phyloP scores from a whole-genome alignment of 345 rosid genomes.

The Garcia nutans region DNA sequence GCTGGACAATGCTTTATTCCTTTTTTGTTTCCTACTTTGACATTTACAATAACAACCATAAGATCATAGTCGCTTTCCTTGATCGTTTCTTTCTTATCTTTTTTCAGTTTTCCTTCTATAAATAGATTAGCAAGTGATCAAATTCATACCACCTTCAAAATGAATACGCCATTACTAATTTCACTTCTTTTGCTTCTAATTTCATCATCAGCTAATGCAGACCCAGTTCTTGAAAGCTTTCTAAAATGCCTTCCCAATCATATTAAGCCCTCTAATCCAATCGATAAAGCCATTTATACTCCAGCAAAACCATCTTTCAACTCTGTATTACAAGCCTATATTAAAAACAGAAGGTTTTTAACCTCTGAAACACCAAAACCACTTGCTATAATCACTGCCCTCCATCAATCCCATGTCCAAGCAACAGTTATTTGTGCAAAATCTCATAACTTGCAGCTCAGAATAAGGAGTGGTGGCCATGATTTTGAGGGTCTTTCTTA shows the following conservation, averaged over 20 bases:
- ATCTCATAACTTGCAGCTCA: not conserved
- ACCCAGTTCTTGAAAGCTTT: not conserved
- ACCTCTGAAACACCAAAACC: constrained; percentile 5
- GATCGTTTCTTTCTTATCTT: too few species aligned
- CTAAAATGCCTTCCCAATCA: not conserved
- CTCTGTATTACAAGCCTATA: not conserved
- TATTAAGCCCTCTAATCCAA: not conserved
- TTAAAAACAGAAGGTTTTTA: not conserved
- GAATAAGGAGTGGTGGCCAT: constrained; percentile 14
- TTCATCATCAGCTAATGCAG: not conserved
- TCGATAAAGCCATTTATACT: not conserved
- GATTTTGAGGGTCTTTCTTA: constrained; percentile 16
- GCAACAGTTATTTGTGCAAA: constrained; percentile 7
- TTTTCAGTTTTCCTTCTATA: too few species aligned
- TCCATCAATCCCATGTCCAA: constrained; percentile 12
- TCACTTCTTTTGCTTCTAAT: too few species aligned
- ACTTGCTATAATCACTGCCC: not conserved
- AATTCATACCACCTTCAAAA: not conserved
- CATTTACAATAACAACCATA: too few species aligned
- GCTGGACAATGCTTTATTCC: too few species aligned
- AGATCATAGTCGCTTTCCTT: too few species aligned
- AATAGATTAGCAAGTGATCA: too few species aligned
- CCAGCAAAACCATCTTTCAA: not conserved
- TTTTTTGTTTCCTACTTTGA: too few species aligned
- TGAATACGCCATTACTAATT: not conserved